These are phyloP conservation scores for Durio zibethinus DNA, from an alignment of 345 rosid species.

Conservation along the genomic window DNA sequence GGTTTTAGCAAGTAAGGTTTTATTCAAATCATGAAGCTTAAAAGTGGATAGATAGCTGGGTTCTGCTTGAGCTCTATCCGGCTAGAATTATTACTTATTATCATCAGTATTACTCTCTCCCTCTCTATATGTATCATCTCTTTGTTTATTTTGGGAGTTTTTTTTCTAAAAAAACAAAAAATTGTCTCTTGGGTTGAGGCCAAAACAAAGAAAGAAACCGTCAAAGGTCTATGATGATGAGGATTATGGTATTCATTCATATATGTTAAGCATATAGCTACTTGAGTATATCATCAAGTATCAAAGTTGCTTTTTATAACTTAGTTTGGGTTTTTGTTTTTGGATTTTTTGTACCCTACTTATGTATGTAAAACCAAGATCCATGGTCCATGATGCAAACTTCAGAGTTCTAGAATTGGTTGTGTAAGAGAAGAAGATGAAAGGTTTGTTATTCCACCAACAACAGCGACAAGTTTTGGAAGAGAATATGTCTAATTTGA, in stretches of 20 bases:
- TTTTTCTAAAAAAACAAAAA: constrained; percentile 26
- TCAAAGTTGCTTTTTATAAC: constrained; percentile 13
- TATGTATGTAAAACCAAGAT: constrained; percentile 12
- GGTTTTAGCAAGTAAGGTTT: constrained; percentile 18
- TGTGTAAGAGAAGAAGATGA: constrained; percentile 31
- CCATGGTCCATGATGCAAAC: constrained; percentile 23
- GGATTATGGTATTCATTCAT: constrained; percentile 10
- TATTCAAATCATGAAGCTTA: constrained; percentile 29
- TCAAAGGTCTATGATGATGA: constrained; percentile 9
- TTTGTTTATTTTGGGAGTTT: constrained; percentile 29
- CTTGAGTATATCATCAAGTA: constrained; percentile 19
- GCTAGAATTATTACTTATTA: background rate
- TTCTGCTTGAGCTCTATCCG: constrained; percentile 25
- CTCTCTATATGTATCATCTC: constrained; percentile 13
- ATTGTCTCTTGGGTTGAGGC: constrained; percentile 76
- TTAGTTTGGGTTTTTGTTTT: constrained; percentile 21
- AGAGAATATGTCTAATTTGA: constrained; percentile 87
- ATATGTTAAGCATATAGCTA: constrained; percentile 9
- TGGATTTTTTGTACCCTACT: constrained; percentile 11
- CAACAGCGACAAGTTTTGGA: constrained; percentile 34
- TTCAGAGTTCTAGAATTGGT: background rate
- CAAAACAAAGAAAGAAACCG: constrained; percentile 45
- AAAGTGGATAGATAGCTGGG: constrained; percentile 31
- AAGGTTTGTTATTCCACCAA: constrained; percentile 49
- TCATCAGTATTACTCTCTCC: background rate